Evolutionary conservation across 768 basidiomycete species (phyloP).

Genomic region (Phaeolepiota aurea): DNA sequence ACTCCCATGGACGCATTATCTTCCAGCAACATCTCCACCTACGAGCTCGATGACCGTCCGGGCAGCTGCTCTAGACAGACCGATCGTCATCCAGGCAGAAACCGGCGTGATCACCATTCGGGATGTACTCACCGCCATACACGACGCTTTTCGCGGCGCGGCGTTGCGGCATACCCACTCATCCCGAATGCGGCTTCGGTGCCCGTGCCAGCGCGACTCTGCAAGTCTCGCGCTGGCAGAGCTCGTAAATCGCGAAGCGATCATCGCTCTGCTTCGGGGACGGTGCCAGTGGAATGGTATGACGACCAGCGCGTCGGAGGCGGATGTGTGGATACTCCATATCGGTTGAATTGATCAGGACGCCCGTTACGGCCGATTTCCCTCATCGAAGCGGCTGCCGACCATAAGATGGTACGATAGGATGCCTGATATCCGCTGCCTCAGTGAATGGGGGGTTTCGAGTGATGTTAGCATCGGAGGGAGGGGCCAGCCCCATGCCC

Average conservation of each 20-base stretch:
- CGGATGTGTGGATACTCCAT: neutral
- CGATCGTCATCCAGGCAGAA: neutral
- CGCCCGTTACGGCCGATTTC: too few relatives aligned
- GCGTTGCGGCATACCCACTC: neutral
- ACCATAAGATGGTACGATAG: too few relatives aligned
- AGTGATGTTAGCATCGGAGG: too few relatives aligned
- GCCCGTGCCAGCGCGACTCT: neutral
- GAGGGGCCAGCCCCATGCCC: too few relatives aligned
- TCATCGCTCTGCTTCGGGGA: neutral
- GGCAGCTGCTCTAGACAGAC: neutral
- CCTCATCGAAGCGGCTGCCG: too few relatives aligned
- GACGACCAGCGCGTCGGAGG: neutral
- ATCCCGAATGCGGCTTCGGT: neutral
- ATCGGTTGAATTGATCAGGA: too few relatives aligned
- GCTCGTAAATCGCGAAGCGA: neutral
- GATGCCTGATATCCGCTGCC: too few relatives aligned
- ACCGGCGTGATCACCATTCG: neutral
- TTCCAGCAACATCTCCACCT: neutral
- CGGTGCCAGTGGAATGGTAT: neutral
- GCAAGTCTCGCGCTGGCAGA: neutral
- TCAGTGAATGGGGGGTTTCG: too few relatives aligned
- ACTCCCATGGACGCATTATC: too few relatives aligned
- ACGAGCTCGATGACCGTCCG: neutral
- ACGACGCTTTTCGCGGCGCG: neutral
- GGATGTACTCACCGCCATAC: neutral